phyloP scores from a whole-genome alignment of 768 basidiomycete species.

The Rubroboletus satanas region DNA sequence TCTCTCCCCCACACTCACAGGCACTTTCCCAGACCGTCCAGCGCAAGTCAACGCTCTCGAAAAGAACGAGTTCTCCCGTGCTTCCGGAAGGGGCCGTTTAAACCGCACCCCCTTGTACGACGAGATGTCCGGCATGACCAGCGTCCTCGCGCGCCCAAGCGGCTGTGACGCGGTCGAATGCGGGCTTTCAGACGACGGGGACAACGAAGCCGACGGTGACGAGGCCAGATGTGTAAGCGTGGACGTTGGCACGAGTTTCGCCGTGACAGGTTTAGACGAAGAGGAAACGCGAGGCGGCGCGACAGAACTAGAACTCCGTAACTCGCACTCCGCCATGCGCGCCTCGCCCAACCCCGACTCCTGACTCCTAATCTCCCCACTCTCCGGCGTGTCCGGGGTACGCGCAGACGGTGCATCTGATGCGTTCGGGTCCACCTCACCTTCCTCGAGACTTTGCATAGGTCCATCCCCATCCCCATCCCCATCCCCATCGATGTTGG shows the following conservation, averaged over 20 bases:
- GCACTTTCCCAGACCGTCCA: background rate
- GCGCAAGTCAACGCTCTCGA: slow-evolving; percentile 18
- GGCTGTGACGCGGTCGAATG: background rate
- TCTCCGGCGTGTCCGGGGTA: slow-evolving; percentile 1
- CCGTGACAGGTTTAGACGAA: background rate
- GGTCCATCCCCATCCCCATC: background rate
- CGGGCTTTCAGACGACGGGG: background rate
- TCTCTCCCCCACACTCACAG: background rate
- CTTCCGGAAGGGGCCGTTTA: slow-evolving; percentile 11
- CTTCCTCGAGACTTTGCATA: slow-evolving; percentile 9
- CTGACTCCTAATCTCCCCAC: slow-evolving; percentile 18
- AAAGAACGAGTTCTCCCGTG: slow-evolving; percentile 21
- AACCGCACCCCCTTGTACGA: slow-evolving; percentile 21
- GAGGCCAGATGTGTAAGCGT: background rate
- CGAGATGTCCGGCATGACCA: slow-evolving; percentile 25
- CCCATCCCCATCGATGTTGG: background rate
- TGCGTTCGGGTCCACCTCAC: slow-evolving; percentile 13
- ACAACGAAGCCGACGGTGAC: background rate
- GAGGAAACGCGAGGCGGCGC: background rate
- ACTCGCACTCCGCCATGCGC: background rate
- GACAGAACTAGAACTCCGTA: background rate
- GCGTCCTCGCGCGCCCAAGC: background rate
- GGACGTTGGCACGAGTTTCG: background rate
- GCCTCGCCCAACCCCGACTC: background rate
- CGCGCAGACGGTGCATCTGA: background rate